phyloP scores from a whole-genome alignment of 371 early-diverging fungal species.

The Mortierella sp. region DNA sequence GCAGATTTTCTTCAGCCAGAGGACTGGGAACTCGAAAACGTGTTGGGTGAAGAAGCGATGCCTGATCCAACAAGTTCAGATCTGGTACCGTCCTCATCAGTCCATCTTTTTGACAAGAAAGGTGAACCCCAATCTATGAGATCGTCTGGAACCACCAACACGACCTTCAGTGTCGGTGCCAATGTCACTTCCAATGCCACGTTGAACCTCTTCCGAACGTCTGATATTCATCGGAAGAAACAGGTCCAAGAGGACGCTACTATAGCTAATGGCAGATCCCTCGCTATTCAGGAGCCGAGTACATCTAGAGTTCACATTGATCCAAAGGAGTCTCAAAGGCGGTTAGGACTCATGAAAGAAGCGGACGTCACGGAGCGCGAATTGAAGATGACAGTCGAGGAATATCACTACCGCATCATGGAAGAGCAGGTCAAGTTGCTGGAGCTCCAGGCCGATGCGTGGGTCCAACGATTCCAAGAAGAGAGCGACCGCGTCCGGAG shows the following conservation, averaged over 20 bases:
- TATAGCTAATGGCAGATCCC: too few relatives aligned
- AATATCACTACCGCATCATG: constrained; percentile 32
- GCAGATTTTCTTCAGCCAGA: constrained; percentile 15
- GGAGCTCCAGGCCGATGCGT: constrained; percentile 36
- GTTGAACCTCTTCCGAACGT: too few relatives aligned
- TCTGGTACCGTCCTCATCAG: too few relatives aligned
- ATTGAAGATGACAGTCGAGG: constrained; percentile 49
- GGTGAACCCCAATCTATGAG: too few relatives aligned
- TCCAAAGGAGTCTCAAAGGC: constrained; percentile 9
- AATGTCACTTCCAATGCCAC: too few relatives aligned
- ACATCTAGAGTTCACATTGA: constrained; percentile 8
- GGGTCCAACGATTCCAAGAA: constrained; percentile 44
- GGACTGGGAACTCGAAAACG: constrained; percentile 16
- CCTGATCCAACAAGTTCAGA: background rate
- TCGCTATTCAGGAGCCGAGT: too few relatives aligned
- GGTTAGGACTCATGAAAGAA: constrained; percentile 19
- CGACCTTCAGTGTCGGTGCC: too few relatives aligned
- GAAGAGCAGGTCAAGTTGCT: constrained; percentile 30
- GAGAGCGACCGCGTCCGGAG: constrained; percentile 35
- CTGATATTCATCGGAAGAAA: too few relatives aligned
- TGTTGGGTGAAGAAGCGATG: background rate
- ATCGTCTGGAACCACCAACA: too few relatives aligned
- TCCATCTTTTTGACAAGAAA: too few relatives aligned
- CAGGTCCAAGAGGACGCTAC: too few relatives aligned
- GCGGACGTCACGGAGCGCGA: constrained; percentile 22